These are phyloP conservation scores for Drosera spatulata DNA, from an alignment of 179 eudicot species.

Conservation along the genomic window DNA sequence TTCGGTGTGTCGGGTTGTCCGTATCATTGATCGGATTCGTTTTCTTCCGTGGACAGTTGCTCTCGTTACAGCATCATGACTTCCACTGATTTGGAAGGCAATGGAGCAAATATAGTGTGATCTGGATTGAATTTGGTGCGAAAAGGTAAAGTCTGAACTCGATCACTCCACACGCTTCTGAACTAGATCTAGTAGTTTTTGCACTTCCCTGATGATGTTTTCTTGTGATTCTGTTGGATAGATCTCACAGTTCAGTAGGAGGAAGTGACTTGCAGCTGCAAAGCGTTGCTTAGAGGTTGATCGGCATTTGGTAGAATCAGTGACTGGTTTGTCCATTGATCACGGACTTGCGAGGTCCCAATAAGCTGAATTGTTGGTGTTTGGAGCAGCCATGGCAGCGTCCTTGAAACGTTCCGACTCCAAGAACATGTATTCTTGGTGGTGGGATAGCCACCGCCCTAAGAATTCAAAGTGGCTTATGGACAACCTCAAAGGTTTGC, in stretches of 20 bases:
- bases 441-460: conserved; percentile 98
- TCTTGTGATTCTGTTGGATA: not conserved
- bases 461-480: conserved; percentile 96
- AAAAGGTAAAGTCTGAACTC: too few species aligned
- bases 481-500: conserved; percentile 76
- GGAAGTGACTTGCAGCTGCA: conserved; percentile 6
- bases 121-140: too few species aligned
- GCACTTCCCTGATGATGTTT: too few species aligned
- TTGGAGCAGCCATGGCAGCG: conserved; percentile 57
- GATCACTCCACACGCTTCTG: too few species aligned
- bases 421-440: conserved; percentile 79
- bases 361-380: conserved; percentile 28
- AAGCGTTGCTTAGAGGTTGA: conserved; percentile 1
- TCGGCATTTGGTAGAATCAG: conserved; percentile 2
- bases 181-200: too few species aligned
- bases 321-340: conserved; percentile 28
- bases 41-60: too few species aligned
- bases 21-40: too few species aligned
- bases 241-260: not conserved
- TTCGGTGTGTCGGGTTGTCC: too few species aligned
- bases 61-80: too few species aligned
- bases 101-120: too few species aligned
- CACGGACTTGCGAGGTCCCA: conserved; percentile 30
- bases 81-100: too few species aligned
- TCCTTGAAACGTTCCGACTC: conserved; percentile 49